Conservation (phyloP, 2,329 filamentous ascomycete species). For the Diaporthe destruens region DNA sequence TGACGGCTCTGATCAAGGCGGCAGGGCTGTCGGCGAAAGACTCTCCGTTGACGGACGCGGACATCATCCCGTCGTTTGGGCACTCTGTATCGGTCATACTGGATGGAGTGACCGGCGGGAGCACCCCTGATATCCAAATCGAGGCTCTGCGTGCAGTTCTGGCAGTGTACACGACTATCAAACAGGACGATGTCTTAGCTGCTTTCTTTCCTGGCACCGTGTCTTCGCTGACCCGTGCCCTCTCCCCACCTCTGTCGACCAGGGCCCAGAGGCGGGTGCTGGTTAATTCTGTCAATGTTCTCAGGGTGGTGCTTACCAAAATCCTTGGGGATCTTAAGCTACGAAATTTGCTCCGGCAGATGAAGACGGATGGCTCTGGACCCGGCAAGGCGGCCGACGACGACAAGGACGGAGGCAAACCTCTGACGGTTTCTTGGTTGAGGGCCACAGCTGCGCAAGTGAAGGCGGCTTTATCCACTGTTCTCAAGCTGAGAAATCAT, state of each 20-base stretch:
- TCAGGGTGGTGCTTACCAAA: constrained; percentile 66
- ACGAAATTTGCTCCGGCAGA: constrained; percentile 58
- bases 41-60: constrained; percentile 64
- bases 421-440: constrained; percentile 74
- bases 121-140: constrained; percentile 76
- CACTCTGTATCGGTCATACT: constrained; percentile 86
- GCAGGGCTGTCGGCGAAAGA: constrained; percentile 63
- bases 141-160: constrained; percentile 76
- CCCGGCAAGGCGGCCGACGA: constrained; percentile 46
- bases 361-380: constrained; percentile 42
- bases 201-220: constrained; percentile 90
- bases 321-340: constrained; percentile 71
- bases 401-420: constrained; percentile 51
- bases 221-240: constrained; percentile 81
- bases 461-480: constrained; percentile 82
- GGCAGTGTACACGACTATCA: constrained; percentile 72
- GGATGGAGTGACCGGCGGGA: constrained; percentile 75
- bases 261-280: constrained; percentile 72
- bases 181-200: constrained; percentile 80
- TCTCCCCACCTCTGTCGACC: constrained; percentile 74
- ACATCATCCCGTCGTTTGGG: constrained; percentile 82
- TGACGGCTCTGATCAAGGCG: constrained; percentile 74
- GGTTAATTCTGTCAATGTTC: constrained; percentile 68
- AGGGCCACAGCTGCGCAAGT: constrained; percentile 84
- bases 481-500: constrained; percentile 81